Evolutionary conservation across 2,329 filamentous ascomycete species (phyloP), one percentile per base, ranked within the genome.

Genomic region (Aureobasidium sp.): DNA sequence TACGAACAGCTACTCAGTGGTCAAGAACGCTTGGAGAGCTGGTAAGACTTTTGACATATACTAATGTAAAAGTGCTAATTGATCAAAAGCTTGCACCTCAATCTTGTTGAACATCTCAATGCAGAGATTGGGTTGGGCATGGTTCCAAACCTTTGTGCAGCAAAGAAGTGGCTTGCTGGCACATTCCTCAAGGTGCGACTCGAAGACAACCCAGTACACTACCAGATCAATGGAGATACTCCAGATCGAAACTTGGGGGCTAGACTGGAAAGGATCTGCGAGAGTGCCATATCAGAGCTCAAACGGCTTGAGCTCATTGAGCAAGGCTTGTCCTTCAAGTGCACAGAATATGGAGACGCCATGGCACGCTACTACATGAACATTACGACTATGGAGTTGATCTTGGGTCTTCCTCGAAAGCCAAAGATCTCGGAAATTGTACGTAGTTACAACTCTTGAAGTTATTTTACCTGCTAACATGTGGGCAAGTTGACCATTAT

Each of bases 351-450:
- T 68, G 90, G 90, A 1, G 81, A 87, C 61, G 87, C 87, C 5
- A 95, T 96, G 90, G 88, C 90, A 47, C 83, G 85, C 51, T 95
- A 93, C 71, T 93, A 90, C 75, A 78, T 94, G 3, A 84, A 84
- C 27, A 92, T 92, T 67, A 81, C 87, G 41, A 94, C 90, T 0
- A 95, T 94, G 89, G 87, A 85, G 67, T 72, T 79, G 1, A 78
- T 95, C 14, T 75, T 93, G 47, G 77, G 77, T 0, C 77, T 94
- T 59, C 81, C 82, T 16, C 72, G 76, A 1, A 82, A 80, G 44
- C 81, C 86, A 0, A 83, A 81, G 8, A 77, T 86, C 7, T 85
- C 85, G 34, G 82, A 89, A 47, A 85, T 93, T 67, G 88, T 91
- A 75, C 76, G 85, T 74, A 1, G 2, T 4, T 2, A 41, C 29